Base-by-base conservation (phyloP, 495 filamentous ascomycete species). In the Xeromyces bisporus region DNA sequence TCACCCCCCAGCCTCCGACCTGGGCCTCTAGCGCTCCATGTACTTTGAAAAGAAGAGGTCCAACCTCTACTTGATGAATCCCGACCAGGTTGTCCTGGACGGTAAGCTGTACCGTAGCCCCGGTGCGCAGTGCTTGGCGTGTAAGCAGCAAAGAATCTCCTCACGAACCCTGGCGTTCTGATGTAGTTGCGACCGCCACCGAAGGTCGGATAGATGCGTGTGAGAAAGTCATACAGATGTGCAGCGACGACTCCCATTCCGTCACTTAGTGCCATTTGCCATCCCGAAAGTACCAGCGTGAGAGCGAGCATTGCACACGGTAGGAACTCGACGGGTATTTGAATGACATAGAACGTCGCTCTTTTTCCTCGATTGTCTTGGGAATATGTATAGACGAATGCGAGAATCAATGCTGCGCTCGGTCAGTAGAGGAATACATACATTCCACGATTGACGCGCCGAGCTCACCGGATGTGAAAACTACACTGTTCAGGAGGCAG, bases 201-300 rank as follows among this genome's bases (percentile, higher is more conserved):
- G 54, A 86, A 86, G 25, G 72, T 67, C 10, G 86, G 85, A 56
- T 78, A 93, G 17, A 87, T 65, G 24, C 75, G 66, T 2, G 77
- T 83, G 26, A 91, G 48, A 44, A 93, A 94, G 43, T 92, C 78
- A 48, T 84, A 80, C 14, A 84, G 47, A 48, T 93, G 86, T 14
- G 83, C 85, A 11, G 80, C 80, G 23, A 86, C 29, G 16, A 94
- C 64, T 11, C 85, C 86, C 11, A 58, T 78, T 23, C 62, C 41
- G 31, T 83, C 72, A 7, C 63, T 30, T 35, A 74, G 32, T 2
- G 69, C 64, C 6, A 52, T 50, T 1, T 48, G 28, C 28, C 60
- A 64, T 3, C 62, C 64, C 4, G 35, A 47, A 29, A 62, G 60
- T 14, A 94, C 56, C 18, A 87, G 55, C 12, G 75, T 77, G 38